phyloP scores from a whole-genome alignment of 805 yeast species.

The Wickerhamomyces queroliae region DNA sequence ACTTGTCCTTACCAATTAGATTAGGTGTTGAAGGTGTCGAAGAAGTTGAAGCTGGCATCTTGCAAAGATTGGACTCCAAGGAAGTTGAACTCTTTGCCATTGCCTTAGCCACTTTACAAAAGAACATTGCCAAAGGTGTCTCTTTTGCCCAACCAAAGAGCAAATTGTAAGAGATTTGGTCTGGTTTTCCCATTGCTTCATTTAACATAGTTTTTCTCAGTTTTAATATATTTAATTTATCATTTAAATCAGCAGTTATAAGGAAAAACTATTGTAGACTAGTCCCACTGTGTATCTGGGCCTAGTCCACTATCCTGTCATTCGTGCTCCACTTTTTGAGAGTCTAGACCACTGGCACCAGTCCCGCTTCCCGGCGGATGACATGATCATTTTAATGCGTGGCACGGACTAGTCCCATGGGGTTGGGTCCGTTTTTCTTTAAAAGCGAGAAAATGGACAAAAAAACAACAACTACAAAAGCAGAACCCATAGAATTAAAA shows the following conservation, averaged over 20 bases:
- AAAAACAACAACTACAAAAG: background rate
- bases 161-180: slow-evolving; percentile 12
- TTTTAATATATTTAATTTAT: too few species aligned
- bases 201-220: too few species aligned
- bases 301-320: too few species aligned
- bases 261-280: too few species aligned
- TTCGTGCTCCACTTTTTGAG: too few species aligned
- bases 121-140: slow-evolving; percentile 56
- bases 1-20: slow-evolving; percentile 59
- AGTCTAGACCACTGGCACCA: too few species aligned
- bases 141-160: slow-evolving; percentile 31
- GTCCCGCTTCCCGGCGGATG: too few species aligned
- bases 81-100: slow-evolving; percentile 53
- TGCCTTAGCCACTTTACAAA: slow-evolving; percentile 48
- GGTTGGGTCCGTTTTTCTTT: background rate
- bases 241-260: too few species aligned
- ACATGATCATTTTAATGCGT: background rate
- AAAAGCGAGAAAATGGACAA: background rate
- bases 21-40: slow-evolving; percentile 50
- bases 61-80: slow-evolving; percentile 39
- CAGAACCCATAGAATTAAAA: background rate
- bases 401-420: background rate
- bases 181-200: background rate
- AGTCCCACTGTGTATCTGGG: too few species aligned
- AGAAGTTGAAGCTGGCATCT: slow-evolving; percentile 47